These are phyloP conservation scores for Boletus subcaerulescens DNA, from an alignment of 768 basidiomycete genomes.

Conservation along the genomic window DNA sequence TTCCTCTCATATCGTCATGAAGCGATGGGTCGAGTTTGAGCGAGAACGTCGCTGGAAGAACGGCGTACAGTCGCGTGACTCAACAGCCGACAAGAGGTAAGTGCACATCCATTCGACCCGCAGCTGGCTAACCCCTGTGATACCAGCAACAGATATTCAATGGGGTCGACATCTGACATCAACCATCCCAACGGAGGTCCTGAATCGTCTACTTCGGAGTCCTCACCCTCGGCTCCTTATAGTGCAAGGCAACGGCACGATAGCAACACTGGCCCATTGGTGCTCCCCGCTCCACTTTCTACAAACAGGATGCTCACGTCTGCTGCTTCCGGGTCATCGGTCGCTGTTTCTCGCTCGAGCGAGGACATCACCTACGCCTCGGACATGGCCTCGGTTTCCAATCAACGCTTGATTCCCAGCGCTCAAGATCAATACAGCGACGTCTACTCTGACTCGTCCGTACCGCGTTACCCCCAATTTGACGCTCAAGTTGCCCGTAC, in stretches of 20 bases:
- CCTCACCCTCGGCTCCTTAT: constrained; percentile 36
- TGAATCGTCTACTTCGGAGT: constrained; percentile 64
- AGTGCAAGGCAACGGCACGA: constrained; percentile 59
- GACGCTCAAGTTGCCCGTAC: constrained; percentile 41
- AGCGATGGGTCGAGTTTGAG: constrained; percentile 98
- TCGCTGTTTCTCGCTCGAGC: constrained; percentile 43
- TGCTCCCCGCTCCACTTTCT: constrained; percentile 73
- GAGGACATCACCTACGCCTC: constrained; percentile 38
- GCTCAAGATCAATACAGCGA: constrained; percentile 35
- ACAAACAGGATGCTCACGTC: constrained; percentile 52
- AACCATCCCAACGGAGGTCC: constrained; percentile 51
- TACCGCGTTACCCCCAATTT: constrained; percentile 30
- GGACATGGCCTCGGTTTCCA: constrained; percentile 38
- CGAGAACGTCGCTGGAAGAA: constrained; percentile 91
- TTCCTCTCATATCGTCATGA: constrained; percentile 96
- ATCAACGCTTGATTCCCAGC: constrained; percentile 41
- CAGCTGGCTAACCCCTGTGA: constrained; percentile 23
- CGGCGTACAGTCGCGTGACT: constrained; percentile 81
- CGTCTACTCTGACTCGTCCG: constrained; percentile 17
- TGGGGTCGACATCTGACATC: constrained; percentile 76
- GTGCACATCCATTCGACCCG: constrained; percentile 19
- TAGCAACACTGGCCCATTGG: constrained; percentile 59
- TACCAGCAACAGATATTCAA: constrained; percentile 62
- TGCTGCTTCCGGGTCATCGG: constrained; percentile 40
- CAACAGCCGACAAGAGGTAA: constrained; percentile 66